Evolutionary conservation across 2,329 filamentous ascomycete genomes (phyloP), one percentile per base, ranked within the genome.

Genomic region (Didymella lethalis): DNA sequence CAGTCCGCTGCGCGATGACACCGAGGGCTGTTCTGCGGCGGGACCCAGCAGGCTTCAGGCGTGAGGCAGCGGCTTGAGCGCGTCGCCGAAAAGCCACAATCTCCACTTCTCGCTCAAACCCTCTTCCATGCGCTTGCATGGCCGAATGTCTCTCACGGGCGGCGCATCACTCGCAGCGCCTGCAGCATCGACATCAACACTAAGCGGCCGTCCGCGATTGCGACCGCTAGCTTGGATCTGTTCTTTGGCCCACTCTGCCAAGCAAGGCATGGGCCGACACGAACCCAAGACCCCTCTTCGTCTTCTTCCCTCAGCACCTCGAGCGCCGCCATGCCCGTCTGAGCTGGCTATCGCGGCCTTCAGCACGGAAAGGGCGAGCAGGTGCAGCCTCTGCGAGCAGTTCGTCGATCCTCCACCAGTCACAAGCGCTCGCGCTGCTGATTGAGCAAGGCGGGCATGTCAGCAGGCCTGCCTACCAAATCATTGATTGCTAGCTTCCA

Each of bases 381-480:
- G 36, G 14, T 54, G 56, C 50, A 59, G 50, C 56, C 49, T 46
- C 46, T 50, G 46, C 46, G 56, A 54, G 23, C 40, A 47, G 40
- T 59, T 59, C 41, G 56, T 32, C 44, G 50, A 40, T 54, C 50
- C 46, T 61, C 62, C 61, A 63, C 71, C 72, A 72, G 52, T 75
- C 67, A 71, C 46, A 58, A 31, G 61, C 54, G 36, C 59, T 45
- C 46, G 40, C n/a, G 57, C 62, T 67, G 70, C 72, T 75, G 71
- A 75, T 73, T 66, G 70, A 73, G 63, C 69, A 67, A 65, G 59
- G 62, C 68, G 60, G 64, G 34, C 54, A 65, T 67, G 72, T 74
- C 71, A 73, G 70, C 67, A 69, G 69, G 67, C 56, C 56, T 57
- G 59, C 66, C 41, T 53, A 62, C 68, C 71, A 66, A 75, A 75